These are phyloP conservation scores for Orbilia oligospora DNA, from an alignment of 2,329 filamentous ascomycete genomes.

Conservation along the genomic window DNA sequence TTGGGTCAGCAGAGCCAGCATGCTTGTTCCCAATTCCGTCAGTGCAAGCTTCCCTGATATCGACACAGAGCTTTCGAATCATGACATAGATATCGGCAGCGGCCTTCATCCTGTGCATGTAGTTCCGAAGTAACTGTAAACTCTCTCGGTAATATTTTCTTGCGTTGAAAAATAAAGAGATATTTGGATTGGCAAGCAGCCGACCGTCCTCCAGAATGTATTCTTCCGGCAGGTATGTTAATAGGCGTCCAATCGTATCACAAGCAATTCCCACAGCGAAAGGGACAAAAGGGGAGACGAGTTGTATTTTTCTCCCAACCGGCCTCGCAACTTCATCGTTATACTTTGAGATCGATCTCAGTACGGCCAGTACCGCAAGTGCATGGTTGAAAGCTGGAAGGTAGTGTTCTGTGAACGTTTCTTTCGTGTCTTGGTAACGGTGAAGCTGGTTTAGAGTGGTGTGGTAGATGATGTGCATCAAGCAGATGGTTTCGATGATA, in stretches of 20 bases:
- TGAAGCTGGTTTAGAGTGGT: conserved; percentile 55
- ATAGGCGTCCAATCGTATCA: conserved; percentile 57
- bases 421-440: conserved; percentile 56
- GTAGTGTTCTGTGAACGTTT: conserved; percentile 52
- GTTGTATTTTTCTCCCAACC: conserved; percentile 52
- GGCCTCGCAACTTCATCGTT: conserved; percentile 58
- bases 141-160: conserved; percentile 58
- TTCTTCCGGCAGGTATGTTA: conserved; percentile 59
- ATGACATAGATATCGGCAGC: conserved; percentile 58
- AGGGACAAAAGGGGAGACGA: conserved; percentile 51
- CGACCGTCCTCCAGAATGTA: conserved; percentile 59
- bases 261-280: conserved; percentile 57
- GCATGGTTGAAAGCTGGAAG: conserved; percentile 53
- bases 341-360: conserved; percentile 51
- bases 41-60: conserved; percentile 55
- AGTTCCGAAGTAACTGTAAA: conserved; percentile 50
- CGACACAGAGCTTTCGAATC: conserved; percentile 56
- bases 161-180: conserved; percentile 57
- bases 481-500: conserved; percentile 56
- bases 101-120: conserved; percentile 56
- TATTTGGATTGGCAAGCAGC: conserved; percentile 51
- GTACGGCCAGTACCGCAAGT: conserved; percentile 43
- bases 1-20: conserved; percentile 13
- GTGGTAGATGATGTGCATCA: conserved; percentile 55
- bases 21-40: conserved; percentile 37